Evolutionary conservation across 1,139 yeast species (phyloP), one percentile per base, ranked within the genome.

Genomic region (Trichomonascaceae sp.): DNA sequence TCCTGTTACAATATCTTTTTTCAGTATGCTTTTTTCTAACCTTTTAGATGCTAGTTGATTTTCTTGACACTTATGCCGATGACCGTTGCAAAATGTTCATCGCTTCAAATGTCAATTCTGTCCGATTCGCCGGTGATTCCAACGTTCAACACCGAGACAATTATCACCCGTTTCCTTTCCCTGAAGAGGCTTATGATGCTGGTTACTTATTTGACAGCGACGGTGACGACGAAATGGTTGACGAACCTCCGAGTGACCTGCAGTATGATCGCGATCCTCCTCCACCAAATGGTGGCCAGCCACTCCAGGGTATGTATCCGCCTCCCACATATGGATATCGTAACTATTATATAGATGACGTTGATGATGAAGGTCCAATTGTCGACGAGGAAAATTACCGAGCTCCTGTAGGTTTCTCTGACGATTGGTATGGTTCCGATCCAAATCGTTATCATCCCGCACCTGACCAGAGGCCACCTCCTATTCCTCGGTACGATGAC

Each of bases 141-240:
- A 57, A 55, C 13, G 54, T 57, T 36, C 65, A 63, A 48, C 62
- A 61, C 53, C 59, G 61, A 12, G 66, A 63, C 49, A 59, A 61
- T 43, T 44, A 46, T 24, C 48, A 57, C 22, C 59, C 59, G 1
- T 57, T 60, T 45, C 63, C 63, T 2, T 54, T 56, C 27, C 61
- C 62, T 41, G 50, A 49, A 12, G 57, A 55, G 44, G 56, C 51
- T 10, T 45, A 51, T 17, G 58, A 47, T 39, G 20, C 38, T n/a
- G 18, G 24, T 17, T 50, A 53, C 12, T 24, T 45, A 9, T 46
- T 43, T 47, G 58, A 55, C 6, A 53, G 45, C 12, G 49, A 48
- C 22, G 36, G 20, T 32, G 30, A 43, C 8, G 47, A 19, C 12
- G 43, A 43, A 10, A 9, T 38, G 5, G 18, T 15, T n/a, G 47